A percentile compares a stretch with the other conserved stretches of the same genome.
Evolutionary conservation across 2,329 filamentous ascomycete species (phyloP).

Genomic region (Chrysoporthe austroafricana): DNA sequence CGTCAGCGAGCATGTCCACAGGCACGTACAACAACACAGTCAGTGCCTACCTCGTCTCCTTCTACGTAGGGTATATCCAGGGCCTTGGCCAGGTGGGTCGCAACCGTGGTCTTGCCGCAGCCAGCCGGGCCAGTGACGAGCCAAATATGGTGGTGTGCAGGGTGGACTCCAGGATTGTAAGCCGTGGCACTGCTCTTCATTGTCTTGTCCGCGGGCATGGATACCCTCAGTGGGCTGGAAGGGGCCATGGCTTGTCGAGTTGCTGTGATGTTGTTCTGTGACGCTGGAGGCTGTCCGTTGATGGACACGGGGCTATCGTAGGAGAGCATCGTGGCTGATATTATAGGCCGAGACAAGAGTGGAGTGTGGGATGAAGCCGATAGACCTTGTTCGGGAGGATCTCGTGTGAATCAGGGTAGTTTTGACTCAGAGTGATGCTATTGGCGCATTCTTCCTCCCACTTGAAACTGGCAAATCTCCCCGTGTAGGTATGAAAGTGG

Average conservation of each 20-base stretch:
- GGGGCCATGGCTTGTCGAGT: conserved; percentile 35
- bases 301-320: conserved; percentile 52
- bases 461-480: background rate
- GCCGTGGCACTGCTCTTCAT: conserved; percentile 37
- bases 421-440: conserved; percentile 1
- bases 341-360: background rate
- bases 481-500: background rate
- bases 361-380: background rate
- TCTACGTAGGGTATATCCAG: conserved; percentile 73
- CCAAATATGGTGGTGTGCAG: conserved; percentile 71
- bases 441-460: background rate
- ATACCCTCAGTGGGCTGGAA: conserved; percentile 33
- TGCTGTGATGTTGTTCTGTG: conserved; percentile 35
- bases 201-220: conserved; percentile 35
- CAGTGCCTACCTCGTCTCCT: conserved; percentile 70
- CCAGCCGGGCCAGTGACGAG: conserved; percentile 79
- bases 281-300: conserved; percentile 42
- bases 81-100: conserved; percentile 64
- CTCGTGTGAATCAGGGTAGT: background rate
- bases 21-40: conserved; percentile 5
- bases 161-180: conserved; percentile 32
- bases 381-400: background rate
- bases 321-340: conserved; percentile 49
- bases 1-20: conserved; percentile 3
- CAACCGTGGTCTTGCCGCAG: conserved; percentile 79